Evolutionary conservation across 2,329 filamentous ascomycete genomes (phyloP), one percentile per base, ranked within the genome.

Genomic region (Cladophialophora carrionii): DNA sequence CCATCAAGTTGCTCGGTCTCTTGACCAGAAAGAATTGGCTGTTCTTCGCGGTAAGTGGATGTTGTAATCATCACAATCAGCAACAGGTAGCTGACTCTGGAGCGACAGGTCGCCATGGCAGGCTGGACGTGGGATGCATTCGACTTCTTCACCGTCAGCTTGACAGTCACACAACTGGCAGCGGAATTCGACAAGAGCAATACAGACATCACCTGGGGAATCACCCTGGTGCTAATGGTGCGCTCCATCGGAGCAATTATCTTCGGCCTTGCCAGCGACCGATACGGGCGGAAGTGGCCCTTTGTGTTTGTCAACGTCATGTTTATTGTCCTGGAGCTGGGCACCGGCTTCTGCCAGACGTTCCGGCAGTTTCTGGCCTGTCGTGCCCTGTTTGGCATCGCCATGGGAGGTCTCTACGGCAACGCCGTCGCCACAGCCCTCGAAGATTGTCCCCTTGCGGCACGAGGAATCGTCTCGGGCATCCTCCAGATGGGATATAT

Each of bases 401-500:
- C 86, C 6, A 88, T 88, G 86, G 70, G 68, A 31, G 69, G 85
- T 57, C 73, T 87, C 9, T 87, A 87, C 70, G 85, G 85, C 4
- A 87, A 87, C 70, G 84, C 82, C 10, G 84, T 85, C 10, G 85
- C 86, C 0, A 88, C 85, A 2, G 86, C 86, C 0, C 75, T 88
- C 14, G 86, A 88, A 73, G 86, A 88, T 68, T 87, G 85, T 66
- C 86, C 86, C 0, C 76, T 79, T 58, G 81, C 80, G 49, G 85
- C 86, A 2, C 79, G 86, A 57, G 86, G 86, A 68, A 79, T 88
- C 51, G 77, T 88, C 10, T 87, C 85, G 1, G 86, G 86, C 10
- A 82, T 88, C 76, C 78, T 88, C 14, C 85, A 88, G 73, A 85
- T 88, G 74, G 85, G 71, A 31, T 88, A 88, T 70, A 85, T 85